Conservation (phyloP, 345 rosid species). For the Eucalyptus pauciflora region DNA sequence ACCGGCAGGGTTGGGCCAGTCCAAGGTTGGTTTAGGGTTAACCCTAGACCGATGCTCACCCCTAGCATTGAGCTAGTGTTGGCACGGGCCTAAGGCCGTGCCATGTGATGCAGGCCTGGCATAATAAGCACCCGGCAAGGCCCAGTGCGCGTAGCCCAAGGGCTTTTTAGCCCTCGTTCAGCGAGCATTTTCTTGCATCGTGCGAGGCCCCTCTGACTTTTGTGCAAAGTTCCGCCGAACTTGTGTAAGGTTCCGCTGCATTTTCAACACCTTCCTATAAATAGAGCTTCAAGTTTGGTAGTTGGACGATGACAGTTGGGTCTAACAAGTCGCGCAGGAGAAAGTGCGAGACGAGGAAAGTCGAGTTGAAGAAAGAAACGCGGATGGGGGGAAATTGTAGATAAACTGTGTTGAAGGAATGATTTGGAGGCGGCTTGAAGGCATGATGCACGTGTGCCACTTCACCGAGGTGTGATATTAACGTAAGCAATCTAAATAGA, state of each 20-base stretch:
- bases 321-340: neutral
- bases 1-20: accelerated
- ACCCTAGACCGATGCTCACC: too few relatives aligned
- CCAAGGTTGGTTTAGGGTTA: accelerated
- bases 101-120: neutral
- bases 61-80: neutral
- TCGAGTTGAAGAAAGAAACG: neutral
- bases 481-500: neutral
- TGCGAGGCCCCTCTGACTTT: neutral
- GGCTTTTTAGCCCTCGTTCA: neutral
- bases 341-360: neutral
- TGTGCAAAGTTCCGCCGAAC: neutral
- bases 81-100: neutral
- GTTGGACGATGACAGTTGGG: neutral
- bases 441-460: neutral
- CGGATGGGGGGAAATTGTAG: neutral
- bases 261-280: neutral
- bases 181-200: neutral
- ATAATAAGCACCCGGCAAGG: neutral
- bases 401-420: neutral
- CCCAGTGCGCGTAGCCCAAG: neutral
- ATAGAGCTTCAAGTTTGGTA: neutral
- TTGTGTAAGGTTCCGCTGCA: neutral
- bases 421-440: neutral
- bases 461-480: neutral